Evolutionary conservation across 2,329 filamentous ascomycete species (phyloP), one percentile per base, ranked within the genome.

Genomic region (Trematosphaeria pertusa): DNA sequence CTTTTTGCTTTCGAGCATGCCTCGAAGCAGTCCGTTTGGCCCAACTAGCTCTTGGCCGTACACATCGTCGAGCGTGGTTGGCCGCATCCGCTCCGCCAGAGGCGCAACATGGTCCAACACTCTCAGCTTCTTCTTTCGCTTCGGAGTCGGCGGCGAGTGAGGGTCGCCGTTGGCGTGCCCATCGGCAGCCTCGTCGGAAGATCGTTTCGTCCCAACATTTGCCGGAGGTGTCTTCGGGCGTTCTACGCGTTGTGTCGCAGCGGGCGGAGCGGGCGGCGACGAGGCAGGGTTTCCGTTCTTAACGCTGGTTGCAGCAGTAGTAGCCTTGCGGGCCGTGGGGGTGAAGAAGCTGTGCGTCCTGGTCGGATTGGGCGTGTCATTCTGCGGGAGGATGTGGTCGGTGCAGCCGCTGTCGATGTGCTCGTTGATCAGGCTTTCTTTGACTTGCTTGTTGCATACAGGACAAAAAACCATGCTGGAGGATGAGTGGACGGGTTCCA

Each of bases 1-100:
- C 4, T 88, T 83, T 62, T 94, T 87, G 48, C 87, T 82, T 64
- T 96, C 89, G 56, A 99, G 95, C 48, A 97, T 81, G 21, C 87
- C 86, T 3, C 93, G 86, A 33, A 99, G 79, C 5, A 97, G 84
- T n/a, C 94, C 94, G 22, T 85, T 77, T 0, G 85, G 83, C 0
- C 91, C 93, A 1, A 99, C 92, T 0, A 99, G 83, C 34, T 96
- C 91, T 73, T 99, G 94, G 0, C 94, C 94, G 56, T 81, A 91
- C 3, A 97, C 88, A 12, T 96, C 87, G 64, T 97, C 89, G 6
- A 99, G 81, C 0, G 81, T 88, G 45, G 79, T 81, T 1, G 94
- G 94, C 3, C 94, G 85, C 91, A 97, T 96, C 21, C 93, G 88
- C 73, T 99, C 94, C 2, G 94, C 92, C 14, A 99, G 78, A 0